Conservation (phyloP, 2,329 filamentous ascomycete species). For the Chalara sp. region DNA sequence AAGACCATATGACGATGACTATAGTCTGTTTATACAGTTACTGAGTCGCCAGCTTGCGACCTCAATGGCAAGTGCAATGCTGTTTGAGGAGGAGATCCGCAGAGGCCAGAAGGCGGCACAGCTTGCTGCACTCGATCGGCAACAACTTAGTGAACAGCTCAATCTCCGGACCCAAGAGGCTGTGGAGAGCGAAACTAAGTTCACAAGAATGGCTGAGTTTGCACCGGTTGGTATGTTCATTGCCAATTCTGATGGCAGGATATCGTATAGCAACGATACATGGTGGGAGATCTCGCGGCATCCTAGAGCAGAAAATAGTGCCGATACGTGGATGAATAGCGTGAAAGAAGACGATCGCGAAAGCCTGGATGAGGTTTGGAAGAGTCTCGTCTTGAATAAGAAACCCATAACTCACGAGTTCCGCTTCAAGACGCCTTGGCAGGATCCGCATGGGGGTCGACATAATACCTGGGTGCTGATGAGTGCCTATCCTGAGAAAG, state of each 20-base stretch:
- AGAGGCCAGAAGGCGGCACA: slow-evolving; percentile 67
- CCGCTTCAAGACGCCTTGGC: slow-evolving; percentile 63
- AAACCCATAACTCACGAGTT: slow-evolving; percentile 65
- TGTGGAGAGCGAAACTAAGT: slow-evolving; percentile 66
- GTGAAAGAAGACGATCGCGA: slow-evolving; percentile 60
- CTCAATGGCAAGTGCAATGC: slow-evolving; percentile 71
- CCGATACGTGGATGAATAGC: slow-evolving; percentile 65
- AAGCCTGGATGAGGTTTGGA: slow-evolving; percentile 55
- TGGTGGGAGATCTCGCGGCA: slow-evolving; percentile 65
- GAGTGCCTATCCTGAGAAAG: slow-evolving; percentile 68
- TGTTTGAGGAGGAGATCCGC: slow-evolving; percentile 78
- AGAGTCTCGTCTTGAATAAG: slow-evolving; percentile 52
- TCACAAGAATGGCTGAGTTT: slow-evolving; percentile 79
- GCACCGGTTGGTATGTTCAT: slow-evolving; percentile 83
- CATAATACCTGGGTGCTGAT: slow-evolving; percentile 72
- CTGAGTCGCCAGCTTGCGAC: slow-evolving; percentile 71
- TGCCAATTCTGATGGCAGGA: slow-evolving; percentile 61
- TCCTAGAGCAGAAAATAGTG: slow-evolving; percentile 48
- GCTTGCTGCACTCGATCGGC: slow-evolving; percentile 68
- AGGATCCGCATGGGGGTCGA: slow-evolving; percentile 49
- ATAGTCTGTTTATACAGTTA: slow-evolving; percentile 69
- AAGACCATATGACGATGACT: slow-evolving; percentile 74
- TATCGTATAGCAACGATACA: slow-evolving; percentile 77
- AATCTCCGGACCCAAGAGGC: slow-evolving; percentile 57
- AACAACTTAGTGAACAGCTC: slow-evolving; percentile 70